Conservation (phyloP, 163 green algal genomes). For the Coccomyxa subellipsoidea region DNA sequence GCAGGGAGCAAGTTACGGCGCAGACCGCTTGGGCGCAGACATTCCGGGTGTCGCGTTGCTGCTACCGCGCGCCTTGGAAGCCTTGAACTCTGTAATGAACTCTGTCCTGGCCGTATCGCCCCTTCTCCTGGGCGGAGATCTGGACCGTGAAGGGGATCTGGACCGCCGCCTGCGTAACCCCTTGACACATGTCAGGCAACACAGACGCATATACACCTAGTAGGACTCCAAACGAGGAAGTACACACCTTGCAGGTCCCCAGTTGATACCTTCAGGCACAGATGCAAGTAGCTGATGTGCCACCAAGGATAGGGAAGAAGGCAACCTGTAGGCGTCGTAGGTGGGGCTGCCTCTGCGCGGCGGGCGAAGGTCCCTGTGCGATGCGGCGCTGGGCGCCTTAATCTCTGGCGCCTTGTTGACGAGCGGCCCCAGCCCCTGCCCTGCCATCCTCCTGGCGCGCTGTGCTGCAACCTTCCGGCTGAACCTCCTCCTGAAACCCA, state of each 20-base stretch:
- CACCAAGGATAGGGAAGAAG: background rate
- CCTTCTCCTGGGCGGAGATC: conserved; percentile 5
- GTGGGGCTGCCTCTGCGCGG: conserved; percentile 6
- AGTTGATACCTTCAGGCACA: too few species aligned
- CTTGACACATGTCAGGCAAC: background rate
- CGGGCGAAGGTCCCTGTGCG: background rate
- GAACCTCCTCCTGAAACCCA: conserved; percentile 33
- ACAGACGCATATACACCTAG: too few species aligned
- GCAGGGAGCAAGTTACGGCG: background rate
- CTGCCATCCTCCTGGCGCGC: conserved; percentile 65
- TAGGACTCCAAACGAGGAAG: too few species aligned
- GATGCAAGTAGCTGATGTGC: too few species aligned
- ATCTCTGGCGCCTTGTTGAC: background rate
- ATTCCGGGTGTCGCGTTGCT: background rate
- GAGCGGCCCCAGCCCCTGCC: conserved; percentile 49
- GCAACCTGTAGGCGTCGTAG: conserved; percentile 7
- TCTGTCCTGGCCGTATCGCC: conserved; percentile 15
- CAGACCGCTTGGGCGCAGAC: conserved; percentile 11
- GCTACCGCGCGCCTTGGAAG: background rate
- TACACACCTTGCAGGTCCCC: background rate
- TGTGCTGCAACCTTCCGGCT: conserved; percentile 61
- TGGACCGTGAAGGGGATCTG: background rate
- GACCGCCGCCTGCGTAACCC: background rate
- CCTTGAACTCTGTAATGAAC: conserved; percentile 48
- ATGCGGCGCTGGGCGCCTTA: background rate